These are phyloP conservation scores for Auriscalpium vulgare DNA, from an alignment of 768 basidiomycete genomes.

Conservation along the genomic window DNA sequence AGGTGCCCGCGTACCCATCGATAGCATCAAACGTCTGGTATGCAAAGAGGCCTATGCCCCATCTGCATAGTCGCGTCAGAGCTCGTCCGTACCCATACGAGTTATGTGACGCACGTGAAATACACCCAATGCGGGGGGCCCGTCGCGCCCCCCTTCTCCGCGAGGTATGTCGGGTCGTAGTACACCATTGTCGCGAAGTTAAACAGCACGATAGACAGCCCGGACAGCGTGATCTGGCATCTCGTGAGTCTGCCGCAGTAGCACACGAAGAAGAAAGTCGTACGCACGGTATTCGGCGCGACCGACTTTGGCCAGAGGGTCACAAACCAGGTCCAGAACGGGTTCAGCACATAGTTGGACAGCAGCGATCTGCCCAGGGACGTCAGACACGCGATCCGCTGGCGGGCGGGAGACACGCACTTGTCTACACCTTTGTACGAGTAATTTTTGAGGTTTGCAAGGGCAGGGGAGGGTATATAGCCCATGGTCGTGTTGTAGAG, in stretches of 20 bases:
- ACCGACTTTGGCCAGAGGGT: slow-evolving; percentile 78
- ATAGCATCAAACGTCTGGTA: slow-evolving; percentile 90
- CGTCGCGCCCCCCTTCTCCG: slow-evolving; percentile 51
- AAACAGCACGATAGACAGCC: slow-evolving; percentile 69
- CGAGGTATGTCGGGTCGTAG: slow-evolving; percentile 73
- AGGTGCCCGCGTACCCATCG: slow-evolving; percentile 56
- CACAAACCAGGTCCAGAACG: slow-evolving; percentile 90
- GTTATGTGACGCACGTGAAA: slow-evolving; percentile 54
- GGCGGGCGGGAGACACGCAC: slow-evolving; percentile 30
- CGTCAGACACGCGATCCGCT: background rate
- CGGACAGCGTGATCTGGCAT: slow-evolving; percentile 83
- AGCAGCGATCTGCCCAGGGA: slow-evolving; percentile 51
- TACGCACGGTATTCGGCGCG: slow-evolving; percentile 82
- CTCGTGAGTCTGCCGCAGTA: background rate
- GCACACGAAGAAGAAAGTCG: background rate
- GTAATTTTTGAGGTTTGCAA: slow-evolving; percentile 71
- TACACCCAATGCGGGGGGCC: slow-evolving; percentile 84
- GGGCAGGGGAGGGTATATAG: slow-evolving; percentile 58
- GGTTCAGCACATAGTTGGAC: slow-evolving; percentile 69
- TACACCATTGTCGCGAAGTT: slow-evolving; percentile 81
- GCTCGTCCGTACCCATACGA: background rate
- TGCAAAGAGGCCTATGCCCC: slow-evolving; percentile 80
- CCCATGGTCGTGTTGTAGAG: slow-evolving; percentile 33
- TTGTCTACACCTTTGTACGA: slow-evolving; percentile 78
- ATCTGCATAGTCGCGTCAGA: slow-evolving; percentile 38